Conservation (phyloP, 2,329 filamentous ascomycete genomes). For the Zymoseptoria brevis region DNA sequence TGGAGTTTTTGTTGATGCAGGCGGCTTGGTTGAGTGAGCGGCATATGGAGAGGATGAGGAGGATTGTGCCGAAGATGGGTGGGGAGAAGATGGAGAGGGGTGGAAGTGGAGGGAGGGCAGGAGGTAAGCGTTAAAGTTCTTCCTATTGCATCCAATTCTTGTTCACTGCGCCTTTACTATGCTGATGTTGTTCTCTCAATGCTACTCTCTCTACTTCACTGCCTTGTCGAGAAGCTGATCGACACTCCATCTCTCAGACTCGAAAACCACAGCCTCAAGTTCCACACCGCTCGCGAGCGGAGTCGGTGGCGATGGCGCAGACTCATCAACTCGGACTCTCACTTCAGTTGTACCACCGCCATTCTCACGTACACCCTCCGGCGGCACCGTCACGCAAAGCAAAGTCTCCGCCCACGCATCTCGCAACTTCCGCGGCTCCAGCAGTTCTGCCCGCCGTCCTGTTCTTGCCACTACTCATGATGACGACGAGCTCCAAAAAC, state of each 20-base stretch:
- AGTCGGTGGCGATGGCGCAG: background rate
- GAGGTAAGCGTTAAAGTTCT: background rate
- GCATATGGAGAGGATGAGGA: constrained; percentile 80
- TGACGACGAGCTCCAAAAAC: constrained; percentile 14
- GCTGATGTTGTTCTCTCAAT: no score
- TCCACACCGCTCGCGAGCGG: constrained; percentile 5
- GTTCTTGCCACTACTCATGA: constrained; percentile 3
- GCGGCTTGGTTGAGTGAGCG: constrained; percentile 89
- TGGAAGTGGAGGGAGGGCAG: constrained; percentile 36
- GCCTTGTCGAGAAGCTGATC: background rate
- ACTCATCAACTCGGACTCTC: background rate
- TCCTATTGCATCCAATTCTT: background rate
- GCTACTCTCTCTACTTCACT: background rate
- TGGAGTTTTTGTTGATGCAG: constrained; percentile 85
- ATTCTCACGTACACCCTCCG: constrained; percentile 42
- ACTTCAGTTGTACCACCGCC: background rate
- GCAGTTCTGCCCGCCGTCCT: constrained; percentile 23
- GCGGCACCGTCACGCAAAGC: constrained; percentile 40
- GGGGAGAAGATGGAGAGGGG: constrained; percentile 42
- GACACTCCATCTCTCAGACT: constrained; percentile 3
- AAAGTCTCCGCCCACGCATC: constrained; percentile 5
- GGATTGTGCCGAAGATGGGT: constrained; percentile 67
- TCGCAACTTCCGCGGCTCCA: constrained; percentile 31
- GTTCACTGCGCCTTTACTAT: no score
- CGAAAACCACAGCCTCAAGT: constrained; percentile 9